Conservation (phyloP, 495 filamentous ascomycete genomes). For the Trichoderma asperelloides region DNA sequence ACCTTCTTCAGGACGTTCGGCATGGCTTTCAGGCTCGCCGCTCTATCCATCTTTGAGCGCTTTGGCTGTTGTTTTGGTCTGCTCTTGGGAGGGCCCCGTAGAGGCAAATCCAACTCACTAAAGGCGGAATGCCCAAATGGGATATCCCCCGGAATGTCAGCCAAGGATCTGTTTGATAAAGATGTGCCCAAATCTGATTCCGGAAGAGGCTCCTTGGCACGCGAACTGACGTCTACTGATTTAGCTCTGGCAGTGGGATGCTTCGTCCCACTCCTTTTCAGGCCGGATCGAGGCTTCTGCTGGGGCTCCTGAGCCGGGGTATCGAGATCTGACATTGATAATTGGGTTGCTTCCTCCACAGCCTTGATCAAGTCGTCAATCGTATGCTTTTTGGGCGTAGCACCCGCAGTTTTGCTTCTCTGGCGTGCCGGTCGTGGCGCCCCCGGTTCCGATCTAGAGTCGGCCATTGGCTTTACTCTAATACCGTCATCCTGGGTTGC, state of each 20-base stretch:
- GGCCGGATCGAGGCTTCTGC: not conserved
- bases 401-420: not conserved
- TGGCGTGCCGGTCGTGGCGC: conserved; percentile 15
- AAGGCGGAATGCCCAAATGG: conserved; percentile 50
- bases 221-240: not conserved
- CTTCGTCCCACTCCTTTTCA: not conserved
- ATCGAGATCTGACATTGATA: not conserved
- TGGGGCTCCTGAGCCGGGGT: not conserved
- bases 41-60: conserved; percentile 32
- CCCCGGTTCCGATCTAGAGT: conserved; percentile 14
- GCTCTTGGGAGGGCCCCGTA: conserved; percentile 32
- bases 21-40: conserved; percentile 39
- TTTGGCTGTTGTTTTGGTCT: conserved; percentile 22
- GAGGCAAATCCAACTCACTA: conserved; percentile 44
- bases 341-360: not conserved
- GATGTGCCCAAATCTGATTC: conserved; percentile 29
- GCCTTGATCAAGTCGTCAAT: conserved; percentile 1
- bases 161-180: conserved; percentile 36
- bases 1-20: conserved; percentile 49
- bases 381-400: not conserved
- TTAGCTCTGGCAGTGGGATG: not conserved
- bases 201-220: conserved; percentile 14
- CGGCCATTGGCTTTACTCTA: not conserved
- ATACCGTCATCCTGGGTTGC: not conserved
- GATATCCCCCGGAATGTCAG: conserved; percentile 48